Percentiles rank a stretch among this genome's conserved stretches.
Conservation (phyloP, 805 yeast genomes). For the Jamesozyma lodderae region DNA sequence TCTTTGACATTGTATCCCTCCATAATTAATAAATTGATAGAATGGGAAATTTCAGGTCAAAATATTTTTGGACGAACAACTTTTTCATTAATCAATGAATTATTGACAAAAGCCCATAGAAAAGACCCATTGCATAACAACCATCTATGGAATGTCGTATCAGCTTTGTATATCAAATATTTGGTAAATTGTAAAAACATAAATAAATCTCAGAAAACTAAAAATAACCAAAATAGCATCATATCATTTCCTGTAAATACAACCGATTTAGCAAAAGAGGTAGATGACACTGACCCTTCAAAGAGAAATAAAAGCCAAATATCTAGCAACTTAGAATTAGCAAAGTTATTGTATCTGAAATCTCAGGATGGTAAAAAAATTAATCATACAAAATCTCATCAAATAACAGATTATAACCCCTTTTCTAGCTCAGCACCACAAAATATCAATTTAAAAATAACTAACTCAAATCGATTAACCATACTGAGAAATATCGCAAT, state of each 20-base stretch:
- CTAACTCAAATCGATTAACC: conserved; percentile 13
- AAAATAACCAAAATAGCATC: too few species aligned
- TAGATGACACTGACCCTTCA: not conserved
- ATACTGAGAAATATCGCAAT: conserved; percentile 22
- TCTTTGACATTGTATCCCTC: conserved; percentile 14
- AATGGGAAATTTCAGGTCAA: conserved; percentile 11
- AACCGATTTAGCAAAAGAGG: too few species aligned
- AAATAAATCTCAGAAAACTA: conserved; percentile 1
- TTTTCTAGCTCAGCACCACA: conserved; percentile 15
- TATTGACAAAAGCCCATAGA: conserved; percentile 16
- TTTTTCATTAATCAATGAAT: conserved; percentile 12
- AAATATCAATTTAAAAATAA: conserved; percentile 13
- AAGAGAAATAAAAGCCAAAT: not conserved
- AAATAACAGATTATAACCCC: conserved; percentile 12
- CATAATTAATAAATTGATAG: conserved; percentile 14
- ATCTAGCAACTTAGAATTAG: conserved; percentile 13
- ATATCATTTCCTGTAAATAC: too few species aligned
- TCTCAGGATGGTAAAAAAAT: conserved; percentile 1
- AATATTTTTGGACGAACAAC: conserved; percentile 4
- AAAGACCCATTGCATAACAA: conserved; percentile 16
- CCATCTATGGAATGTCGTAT: conserved; percentile 19
- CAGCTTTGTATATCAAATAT: conserved; percentile 20
- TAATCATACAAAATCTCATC: conserved; percentile 1
- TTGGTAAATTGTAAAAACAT: conserved; percentile 7
- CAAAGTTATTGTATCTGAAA: conserved; percentile 16